Evolutionary conservation across 2,329 filamentous ascomycete genomes (phyloP).

Genomic region (Monosporascus sp.): DNA sequence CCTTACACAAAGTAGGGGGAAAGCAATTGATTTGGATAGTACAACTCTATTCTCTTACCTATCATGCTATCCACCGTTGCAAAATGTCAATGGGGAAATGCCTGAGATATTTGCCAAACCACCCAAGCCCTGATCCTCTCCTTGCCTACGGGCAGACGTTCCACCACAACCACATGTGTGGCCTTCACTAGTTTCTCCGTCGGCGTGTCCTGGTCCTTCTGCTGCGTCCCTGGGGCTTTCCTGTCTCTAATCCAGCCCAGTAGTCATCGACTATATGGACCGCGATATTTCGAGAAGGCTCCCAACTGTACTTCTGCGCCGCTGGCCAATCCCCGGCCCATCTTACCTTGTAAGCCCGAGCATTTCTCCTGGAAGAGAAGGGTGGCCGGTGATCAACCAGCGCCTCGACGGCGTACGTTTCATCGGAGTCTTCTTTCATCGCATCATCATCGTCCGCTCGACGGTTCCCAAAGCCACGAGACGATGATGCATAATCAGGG

Average conservation of each 20-base stretch:
- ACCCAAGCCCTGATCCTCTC: too few relatives aligned
- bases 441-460: too few relatives aligned
- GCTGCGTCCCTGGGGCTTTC: not conserved
- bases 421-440: not conserved
- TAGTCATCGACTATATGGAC: slow-evolving; percentile 1
- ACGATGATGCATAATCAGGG: too few relatives aligned
- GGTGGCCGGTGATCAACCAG: slow-evolving; percentile 5
- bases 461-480: too few relatives aligned
- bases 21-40: too few relatives aligned
- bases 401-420: slow-evolving; percentile 2
- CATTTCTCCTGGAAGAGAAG: not conserved
- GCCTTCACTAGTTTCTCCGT: not conserved
- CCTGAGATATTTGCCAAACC: too few relatives aligned
- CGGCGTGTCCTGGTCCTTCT: not conserved
- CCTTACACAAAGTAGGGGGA: too few relatives aligned
- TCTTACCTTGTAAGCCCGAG: slow-evolving; percentile 4
- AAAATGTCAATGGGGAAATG: too few relatives aligned
- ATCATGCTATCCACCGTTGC: too few relatives aligned
- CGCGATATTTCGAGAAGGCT: not conserved
- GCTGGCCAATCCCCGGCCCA: slow-evolving; percentile 7
- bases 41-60: too few relatives aligned
- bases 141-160: too few relatives aligned
- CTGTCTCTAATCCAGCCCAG: not conserved
- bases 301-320: slow-evolving; percentile 6
- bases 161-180: too few relatives aligned